Percentiles rank a stretch among this genome's conserved stretches.
These are phyloP conservation scores for Erythrobasidium yunnanense DNA, from an alignment of 768 basidiomycete genomes.

Conservation along the genomic window DNA sequence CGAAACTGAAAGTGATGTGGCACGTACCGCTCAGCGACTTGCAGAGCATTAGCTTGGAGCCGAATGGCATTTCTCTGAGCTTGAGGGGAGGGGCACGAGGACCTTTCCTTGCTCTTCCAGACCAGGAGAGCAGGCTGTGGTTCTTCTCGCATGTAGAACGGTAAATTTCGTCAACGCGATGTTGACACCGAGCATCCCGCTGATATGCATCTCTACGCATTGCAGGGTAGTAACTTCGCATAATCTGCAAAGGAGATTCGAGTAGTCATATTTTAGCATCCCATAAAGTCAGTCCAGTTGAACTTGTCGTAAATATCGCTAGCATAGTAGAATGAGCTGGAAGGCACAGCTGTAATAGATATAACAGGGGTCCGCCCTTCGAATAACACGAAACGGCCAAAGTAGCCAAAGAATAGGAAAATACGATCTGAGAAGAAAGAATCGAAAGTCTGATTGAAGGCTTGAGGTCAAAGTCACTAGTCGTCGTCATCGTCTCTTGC, in stretches of 20 bases:
- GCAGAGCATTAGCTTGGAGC: conserved; percentile 76
- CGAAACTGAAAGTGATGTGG: conserved; percentile 76
- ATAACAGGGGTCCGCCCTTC: too few species aligned
- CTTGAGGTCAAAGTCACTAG: not conserved
- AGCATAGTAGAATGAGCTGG: too few species aligned
- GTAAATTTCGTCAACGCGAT: conserved; percentile 5
- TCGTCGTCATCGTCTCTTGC: conserved; percentile 7
- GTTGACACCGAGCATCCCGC: too few species aligned
- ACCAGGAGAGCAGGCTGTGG: conserved; percentile 34
- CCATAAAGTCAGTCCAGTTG: too few species aligned
- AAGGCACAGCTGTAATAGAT: too few species aligned
- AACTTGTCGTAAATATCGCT: too few species aligned
- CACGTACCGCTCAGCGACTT: conserved; percentile 78
- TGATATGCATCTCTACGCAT: not conserved
- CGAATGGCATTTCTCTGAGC: conserved; percentile 71
- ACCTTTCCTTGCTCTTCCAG: conserved; percentile 44
- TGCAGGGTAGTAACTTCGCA: conserved; percentile 13
- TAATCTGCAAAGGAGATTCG: conserved; percentile 2
- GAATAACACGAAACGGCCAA: too few species aligned
- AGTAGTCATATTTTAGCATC: too few species aligned
- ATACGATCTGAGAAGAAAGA: too few species aligned
- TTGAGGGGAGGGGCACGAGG: conserved; percentile 52
- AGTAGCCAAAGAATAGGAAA: too few species aligned
- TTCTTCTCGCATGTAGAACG: conserved; percentile 34
- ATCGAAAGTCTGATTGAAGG: too few species aligned